Conservation (phyloP, 768 basidiomycete genomes). For the Panus rudis region DNA sequence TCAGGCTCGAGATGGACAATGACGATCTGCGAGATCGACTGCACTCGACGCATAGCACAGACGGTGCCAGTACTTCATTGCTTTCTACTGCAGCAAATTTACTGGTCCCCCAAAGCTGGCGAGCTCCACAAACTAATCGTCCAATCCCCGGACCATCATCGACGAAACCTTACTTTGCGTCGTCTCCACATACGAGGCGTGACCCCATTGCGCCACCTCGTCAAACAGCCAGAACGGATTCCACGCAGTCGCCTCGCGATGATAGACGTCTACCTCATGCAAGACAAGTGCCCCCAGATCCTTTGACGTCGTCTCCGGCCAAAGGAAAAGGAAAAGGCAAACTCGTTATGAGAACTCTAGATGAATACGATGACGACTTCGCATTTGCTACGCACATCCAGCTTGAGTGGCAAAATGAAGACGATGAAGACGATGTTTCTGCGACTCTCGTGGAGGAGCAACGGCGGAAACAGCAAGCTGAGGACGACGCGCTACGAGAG, state of each 20-base stretch:
- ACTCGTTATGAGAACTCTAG: constrained; percentile 1
- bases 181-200: too few relatives aligned
- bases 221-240: too few relatives aligned
- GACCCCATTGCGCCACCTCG: neutral
- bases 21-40: constrained; percentile 8
- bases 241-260: too few relatives aligned
- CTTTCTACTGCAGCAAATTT: neutral
- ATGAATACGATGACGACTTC: constrained; percentile 9
- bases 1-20: constrained; percentile 1
- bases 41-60: neutral
- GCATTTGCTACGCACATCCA: constrained; percentile 9
- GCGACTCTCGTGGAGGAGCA: constrained; percentile 20
- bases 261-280: neutral
- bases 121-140: neutral
- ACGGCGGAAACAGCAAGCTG: constrained; percentile 34
- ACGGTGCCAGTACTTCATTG: too few relatives aligned
- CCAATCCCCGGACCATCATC: neutral
- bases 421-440: constrained; percentile 8
- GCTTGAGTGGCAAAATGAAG: constrained; percentile 6
- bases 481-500: constrained; percentile 30
- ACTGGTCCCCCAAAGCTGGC: neutral
- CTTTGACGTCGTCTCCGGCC: neutral
- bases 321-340: constrained; percentile 5
- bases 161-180: neutral
- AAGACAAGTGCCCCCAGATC: neutral